These are phyloP conservation scores for Colletotrichum zoysiae DNA, from an alignment of 2,329 filamentous ascomycete genomes.

Conservation along the genomic window DNA sequence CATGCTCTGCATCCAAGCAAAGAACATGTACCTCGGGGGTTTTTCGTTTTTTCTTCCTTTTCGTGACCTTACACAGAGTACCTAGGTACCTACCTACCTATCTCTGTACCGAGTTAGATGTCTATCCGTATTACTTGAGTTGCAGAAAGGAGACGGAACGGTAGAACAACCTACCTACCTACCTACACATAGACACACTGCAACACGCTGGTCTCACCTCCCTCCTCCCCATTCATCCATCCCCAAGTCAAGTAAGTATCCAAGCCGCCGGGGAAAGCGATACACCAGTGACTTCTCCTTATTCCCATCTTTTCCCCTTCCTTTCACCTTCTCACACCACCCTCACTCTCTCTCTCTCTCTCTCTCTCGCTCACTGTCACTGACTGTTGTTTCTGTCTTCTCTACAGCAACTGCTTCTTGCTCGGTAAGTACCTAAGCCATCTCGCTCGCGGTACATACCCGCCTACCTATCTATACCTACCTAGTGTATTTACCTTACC, in stretches of 20 bases:
- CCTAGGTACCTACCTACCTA: background rate
- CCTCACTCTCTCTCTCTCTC: background rate
- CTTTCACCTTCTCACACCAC: background rate
- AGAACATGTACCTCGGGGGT: constrained; percentile 8
- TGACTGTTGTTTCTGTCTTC: background rate
- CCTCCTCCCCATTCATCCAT: constrained; percentile 13
- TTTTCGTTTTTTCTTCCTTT: no score
- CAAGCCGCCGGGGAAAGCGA: constrained; percentile 14
- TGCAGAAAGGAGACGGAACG: constrained; percentile 6
- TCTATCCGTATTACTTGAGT: background rate
- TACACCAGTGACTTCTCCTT: constrained; percentile 40
- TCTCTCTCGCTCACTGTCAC: background rate
- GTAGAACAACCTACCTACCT: constrained; percentile 7
- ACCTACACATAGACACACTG: background rate
- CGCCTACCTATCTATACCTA: background rate
- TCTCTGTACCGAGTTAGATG: background rate
- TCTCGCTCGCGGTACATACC: background rate
- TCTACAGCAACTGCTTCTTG: constrained; percentile 5
- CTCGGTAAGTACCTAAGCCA: background rate
- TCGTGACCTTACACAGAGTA: background rate
- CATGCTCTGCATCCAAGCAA: background rate
- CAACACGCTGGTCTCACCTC: constrained; percentile 7
- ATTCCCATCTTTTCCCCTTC: constrained; percentile 1
- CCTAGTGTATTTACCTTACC: background rate
- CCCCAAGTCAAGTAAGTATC: constrained; percentile 2